A percentile compares a stretch with the other conserved stretches of the same genome.
Evolutionary conservation across 371 early-diverging fungal genomes (phyloP).

Genomic region (Lichtheimia ramosa): DNA sequence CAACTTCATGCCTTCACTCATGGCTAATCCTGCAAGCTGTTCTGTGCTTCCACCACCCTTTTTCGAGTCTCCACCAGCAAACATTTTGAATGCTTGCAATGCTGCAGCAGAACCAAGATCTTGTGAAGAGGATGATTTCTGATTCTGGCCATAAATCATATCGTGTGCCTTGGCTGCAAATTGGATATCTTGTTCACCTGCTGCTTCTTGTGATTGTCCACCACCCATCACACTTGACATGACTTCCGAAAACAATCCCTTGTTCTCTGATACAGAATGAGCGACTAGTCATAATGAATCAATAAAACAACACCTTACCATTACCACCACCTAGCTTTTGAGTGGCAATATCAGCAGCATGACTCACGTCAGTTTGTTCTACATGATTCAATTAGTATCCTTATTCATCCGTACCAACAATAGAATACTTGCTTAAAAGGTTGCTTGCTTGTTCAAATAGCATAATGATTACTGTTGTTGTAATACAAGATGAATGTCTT

Average conservation of each 20-base stretch:
- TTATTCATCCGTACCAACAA: background rate
- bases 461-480: background rate
- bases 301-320: background rate
- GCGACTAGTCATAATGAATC: background rate
- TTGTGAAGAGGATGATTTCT: slow-evolving; percentile 26
- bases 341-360: slow-evolving; percentile 1
- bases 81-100: slow-evolving; percentile 52
- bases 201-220: slow-evolving; percentile 24
- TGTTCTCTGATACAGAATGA: slow-evolving; percentile 12
- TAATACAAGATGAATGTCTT: background rate
- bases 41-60: slow-evolving; percentile 25
- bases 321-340: background rate
- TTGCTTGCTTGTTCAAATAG: background rate
- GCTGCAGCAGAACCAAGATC: slow-evolving; percentile 52
- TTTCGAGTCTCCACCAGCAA: slow-evolving; percentile 32
- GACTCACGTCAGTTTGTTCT: background rate
- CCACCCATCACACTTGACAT: slow-evolving; percentile 29
- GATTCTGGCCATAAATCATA: slow-evolving; percentile 37
- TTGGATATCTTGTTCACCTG: slow-evolving; percentile 30
- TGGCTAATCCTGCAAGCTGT: slow-evolving; percentile 44
- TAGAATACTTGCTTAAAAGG: background rate
- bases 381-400: background rate
- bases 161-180: slow-evolving; percentile 32
- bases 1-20: slow-evolving; percentile 53
- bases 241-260: slow-evolving; percentile 29